Percentiles rank a stretch among this genome's conserved stretches.
Evolutionary conservation across 1,284 basidiomycete genomes (phyloP).

Genomic region (Leucocoprinus gongylophorus): DNA sequence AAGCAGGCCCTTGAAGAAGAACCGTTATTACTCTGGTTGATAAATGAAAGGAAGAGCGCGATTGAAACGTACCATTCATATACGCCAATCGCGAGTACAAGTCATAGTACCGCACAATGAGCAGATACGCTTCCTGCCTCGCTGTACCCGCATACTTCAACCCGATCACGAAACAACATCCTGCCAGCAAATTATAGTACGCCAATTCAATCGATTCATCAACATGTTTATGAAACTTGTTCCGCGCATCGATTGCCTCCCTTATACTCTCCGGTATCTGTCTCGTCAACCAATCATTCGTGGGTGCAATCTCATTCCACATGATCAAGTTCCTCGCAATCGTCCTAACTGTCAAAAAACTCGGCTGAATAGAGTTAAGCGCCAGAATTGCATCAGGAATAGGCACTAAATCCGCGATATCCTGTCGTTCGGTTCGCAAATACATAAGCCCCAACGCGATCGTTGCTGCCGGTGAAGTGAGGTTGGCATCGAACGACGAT

Average conservation of each 20-base stretch:
- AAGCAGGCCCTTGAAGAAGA: constrained; percentile 56
- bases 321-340: constrained; percentile 79
- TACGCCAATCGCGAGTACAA: constrained; percentile 65
- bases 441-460: constrained; percentile 92
- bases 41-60: constrained; percentile 12
- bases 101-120: constrained; percentile 79
- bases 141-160: constrained; percentile 94
- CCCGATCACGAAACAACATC: constrained; percentile 86
- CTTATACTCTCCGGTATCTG: constrained; percentile 72
- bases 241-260: constrained; percentile 47
- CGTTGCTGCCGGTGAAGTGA: constrained; percentile 87
- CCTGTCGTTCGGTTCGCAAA: constrained; percentile 74
- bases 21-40: background rate
- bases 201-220: constrained; percentile 81
- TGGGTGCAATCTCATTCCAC: constrained; percentile 77
- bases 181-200: constrained; percentile 85
- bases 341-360: constrained; percentile 77
- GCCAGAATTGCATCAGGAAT: constrained; percentile 76
- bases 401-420: constrained; percentile 78
- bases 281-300: constrained; percentile 68
- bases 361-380: constrained; percentile 83
- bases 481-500: constrained; percentile 68
- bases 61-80: constrained; percentile 44
- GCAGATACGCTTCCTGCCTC: constrained; percentile 75
- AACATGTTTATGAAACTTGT: constrained; percentile 42